Evolutionary conservation across 495 filamentous ascomycete genomes (phyloP).

Genomic region (Penicillium atrosanguineum): DNA sequence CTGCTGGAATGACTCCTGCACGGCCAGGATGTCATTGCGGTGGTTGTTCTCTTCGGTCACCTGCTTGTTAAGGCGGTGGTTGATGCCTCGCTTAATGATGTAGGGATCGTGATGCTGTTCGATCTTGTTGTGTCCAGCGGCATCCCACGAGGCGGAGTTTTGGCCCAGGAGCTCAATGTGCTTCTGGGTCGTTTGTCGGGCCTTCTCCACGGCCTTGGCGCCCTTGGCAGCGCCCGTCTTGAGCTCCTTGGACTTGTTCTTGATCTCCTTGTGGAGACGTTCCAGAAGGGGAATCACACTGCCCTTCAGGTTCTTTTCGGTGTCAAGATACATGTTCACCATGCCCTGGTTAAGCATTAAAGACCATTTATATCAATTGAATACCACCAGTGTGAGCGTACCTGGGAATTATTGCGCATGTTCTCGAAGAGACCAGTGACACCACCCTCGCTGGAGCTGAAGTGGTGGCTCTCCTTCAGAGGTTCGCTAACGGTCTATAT

Average conservation of each 20-base stretch:
- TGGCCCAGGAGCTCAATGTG: conserved; percentile 92
- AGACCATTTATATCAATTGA: neutral
- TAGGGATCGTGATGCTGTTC: conserved; percentile 80
- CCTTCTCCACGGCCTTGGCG: conserved; percentile 87
- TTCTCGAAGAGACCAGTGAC: conserved; percentile 89
- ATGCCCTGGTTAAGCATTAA: conserved; percentile 53
- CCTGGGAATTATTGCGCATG: conserved; percentile 85
- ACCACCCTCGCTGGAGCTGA: conserved; percentile 81
- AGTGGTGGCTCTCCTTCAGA: conserved; percentile 83
- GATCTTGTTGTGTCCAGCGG: conserved; percentile 60
- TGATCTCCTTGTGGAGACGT: conserved; percentile 91
- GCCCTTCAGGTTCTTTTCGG: conserved; percentile 80
- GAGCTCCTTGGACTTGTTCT: conserved; percentile 89
- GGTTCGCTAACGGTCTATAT: conserved; percentile 77
- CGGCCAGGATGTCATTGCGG: conserved; percentile 79
- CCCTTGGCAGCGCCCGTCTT: conserved; percentile 78
- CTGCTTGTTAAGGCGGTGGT: conserved; percentile 84
- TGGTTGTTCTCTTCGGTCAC: conserved; percentile 93
- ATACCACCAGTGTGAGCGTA: conserved; percentile 23
- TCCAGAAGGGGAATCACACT: conserved; percentile 84
- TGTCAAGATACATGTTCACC: conserved; percentile 80
- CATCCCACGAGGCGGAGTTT: conserved; percentile 72
- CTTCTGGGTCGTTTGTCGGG: conserved; percentile 82
- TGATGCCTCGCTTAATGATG: conserved; percentile 74
- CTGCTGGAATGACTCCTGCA: conserved; percentile 82